These are phyloP conservation scores for Akanthomyces muscarius DNA, from an alignment of 2,329 filamentous ascomycete species.

Conservation along the genomic window DNA sequence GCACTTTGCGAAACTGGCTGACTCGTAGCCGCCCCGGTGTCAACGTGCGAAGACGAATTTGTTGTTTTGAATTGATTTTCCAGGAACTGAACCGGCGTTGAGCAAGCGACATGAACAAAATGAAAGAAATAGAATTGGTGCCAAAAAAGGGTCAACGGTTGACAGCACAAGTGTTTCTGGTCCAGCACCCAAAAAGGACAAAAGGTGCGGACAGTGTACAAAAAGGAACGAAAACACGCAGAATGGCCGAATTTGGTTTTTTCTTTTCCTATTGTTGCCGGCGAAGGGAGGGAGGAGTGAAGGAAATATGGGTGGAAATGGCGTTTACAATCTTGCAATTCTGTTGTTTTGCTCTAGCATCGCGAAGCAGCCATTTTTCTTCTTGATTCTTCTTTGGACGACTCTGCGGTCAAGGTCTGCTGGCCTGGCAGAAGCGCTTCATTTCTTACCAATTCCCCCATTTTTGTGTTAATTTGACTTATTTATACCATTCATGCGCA, in stretches of 20 bases:
- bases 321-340: slow-evolving; percentile 16
- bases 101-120: slow-evolving; percentile 1
- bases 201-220: background rate
- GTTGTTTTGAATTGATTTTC: background rate
- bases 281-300: background rate
- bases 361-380: slow-evolving; percentile 7
- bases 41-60: background rate
- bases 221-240: background rate
- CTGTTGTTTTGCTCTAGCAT: slow-evolving; percentile 9
- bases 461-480: background rate
- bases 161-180: slow-evolving; percentile 10
- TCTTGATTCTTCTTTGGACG: background rate
- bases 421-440: background rate
- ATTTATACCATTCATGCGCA: background rate
- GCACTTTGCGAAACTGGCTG: slow-evolving; percentile 74
- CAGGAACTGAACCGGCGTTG: background rate
- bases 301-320: slow-evolving; percentile 5
- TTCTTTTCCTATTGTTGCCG: background rate
- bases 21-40: slow-evolving; percentile 33
- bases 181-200: slow-evolving; percentile 5
- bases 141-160: background rate
- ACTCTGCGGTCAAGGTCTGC: background rate
- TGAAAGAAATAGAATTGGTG: slow-evolving; percentile 3
- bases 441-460: background rate
- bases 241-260: background rate